Evolutionary conservation across 768 basidiomycete genomes (phyloP), one percentile per base, ranked within the genome.

Genomic region (Cantharellus cinnabarinus): DNA sequence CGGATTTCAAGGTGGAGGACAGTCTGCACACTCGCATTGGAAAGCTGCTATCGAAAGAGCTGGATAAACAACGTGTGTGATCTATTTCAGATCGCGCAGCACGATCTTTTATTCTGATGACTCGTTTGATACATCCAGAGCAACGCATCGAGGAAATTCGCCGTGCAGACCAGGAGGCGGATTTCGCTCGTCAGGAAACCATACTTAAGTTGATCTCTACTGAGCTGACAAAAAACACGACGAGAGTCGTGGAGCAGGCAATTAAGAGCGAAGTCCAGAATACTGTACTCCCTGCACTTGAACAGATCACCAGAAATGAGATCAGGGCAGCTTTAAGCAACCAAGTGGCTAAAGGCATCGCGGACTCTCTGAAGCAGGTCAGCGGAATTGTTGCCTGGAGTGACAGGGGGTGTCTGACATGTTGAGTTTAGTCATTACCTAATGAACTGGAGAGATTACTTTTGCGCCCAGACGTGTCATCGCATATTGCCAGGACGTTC

Each of bases 141-240:
- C 79, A 82, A 77, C 84, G 86, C 50, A 73, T 89, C 63, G 89
- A 90, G 65, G 88, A 89, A 50, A 80, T 80, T 56, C 82, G 86
- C 62, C 76, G 75, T 35, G 78, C 80, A 60, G 86, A 89, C 63
- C 85, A 87, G 66, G 76, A 79, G 5, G 83, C 83, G 62, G 87
- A 89, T 66, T 86, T 87, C 62, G 74, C 80, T 42, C 79, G 88
- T 10, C 87, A 91, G 69, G 89, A 91, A 71, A 88, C 85, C 69
- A 86, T 90, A 62, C 72, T 90, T 65, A 89, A 89, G 71, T 72
- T 90, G 58, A 89, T 90, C 64, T 89, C 87, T 34, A 85, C 79
- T 1, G 85, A 89, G 69, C 74, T 90, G 56, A 89, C 84, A 4
- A 81, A 84, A 70, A 89, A 89, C 64, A 90, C 88, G 5, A 87